phyloP scores from a whole-genome alignment of 371 early-diverging fungal genomes.

The Zopfochytrium polystomum region DNA sequence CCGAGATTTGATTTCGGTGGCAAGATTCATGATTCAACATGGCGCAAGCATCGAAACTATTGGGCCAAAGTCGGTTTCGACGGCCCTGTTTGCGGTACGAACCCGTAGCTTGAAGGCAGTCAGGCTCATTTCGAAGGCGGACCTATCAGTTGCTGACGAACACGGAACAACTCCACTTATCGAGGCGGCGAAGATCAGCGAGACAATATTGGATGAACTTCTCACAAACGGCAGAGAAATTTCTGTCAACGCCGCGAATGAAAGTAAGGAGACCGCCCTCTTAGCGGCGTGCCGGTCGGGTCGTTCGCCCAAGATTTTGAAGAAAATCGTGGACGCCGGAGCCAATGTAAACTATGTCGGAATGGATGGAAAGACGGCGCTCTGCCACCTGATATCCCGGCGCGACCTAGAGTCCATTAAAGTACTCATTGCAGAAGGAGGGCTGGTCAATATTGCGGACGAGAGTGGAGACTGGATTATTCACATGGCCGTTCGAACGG shows the following conservation, averaged over 20 bases:
- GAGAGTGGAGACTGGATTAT: slow-evolving; percentile 36
- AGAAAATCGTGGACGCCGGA: slow-evolving; percentile 29
- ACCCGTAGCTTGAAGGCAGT: slow-evolving; percentile 8
- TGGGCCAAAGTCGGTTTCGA: slow-evolving; percentile 9
- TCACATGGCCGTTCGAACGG: slow-evolving; percentile 46
- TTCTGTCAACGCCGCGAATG: neutral
- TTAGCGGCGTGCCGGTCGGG: slow-evolving; percentile 35
- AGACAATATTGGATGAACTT: slow-evolving; percentile 13
- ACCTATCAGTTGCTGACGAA: slow-evolving; percentile 36
- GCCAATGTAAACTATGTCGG: slow-evolving; percentile 39
- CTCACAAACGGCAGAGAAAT: neutral
- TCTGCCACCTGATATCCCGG: slow-evolving; percentile 46
- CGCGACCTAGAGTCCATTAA: slow-evolving; percentile 48
- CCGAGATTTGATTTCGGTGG: neutral
- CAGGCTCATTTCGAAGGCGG: slow-evolving; percentile 5
- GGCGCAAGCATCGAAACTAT: slow-evolving; percentile 15
- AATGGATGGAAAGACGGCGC: slow-evolving; percentile 41
- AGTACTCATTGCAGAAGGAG: slow-evolving; percentile 49
- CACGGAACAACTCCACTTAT: slow-evolving; percentile 25
- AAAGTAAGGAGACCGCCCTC: neutral
- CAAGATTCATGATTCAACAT: neutral
- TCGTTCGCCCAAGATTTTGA: slow-evolving; percentile 27
- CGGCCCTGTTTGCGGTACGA: slow-evolving; percentile 15
- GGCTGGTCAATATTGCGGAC: slow-evolving; percentile 36
- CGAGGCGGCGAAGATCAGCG: slow-evolving; percentile 19